A percentile compares a stretch with the other conserved stretches of the same genome.
phyloP scores from a whole-genome alignment of 306 rosid species.

The Hylodesmum podocarpum region DNA sequence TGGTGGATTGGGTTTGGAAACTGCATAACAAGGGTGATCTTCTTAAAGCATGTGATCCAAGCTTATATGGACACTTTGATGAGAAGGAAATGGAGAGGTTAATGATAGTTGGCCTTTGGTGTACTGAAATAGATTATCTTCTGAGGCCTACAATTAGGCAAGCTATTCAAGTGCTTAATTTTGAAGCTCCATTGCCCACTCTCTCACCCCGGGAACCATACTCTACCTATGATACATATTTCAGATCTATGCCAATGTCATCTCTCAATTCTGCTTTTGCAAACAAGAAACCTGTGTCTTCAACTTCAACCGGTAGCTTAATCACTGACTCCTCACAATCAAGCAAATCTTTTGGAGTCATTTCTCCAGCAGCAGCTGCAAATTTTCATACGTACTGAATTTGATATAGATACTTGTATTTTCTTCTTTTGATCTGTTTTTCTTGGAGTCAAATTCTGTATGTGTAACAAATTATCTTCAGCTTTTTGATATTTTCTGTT shows the following conservation, averaged over 20 bases:
- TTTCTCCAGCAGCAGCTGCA: constrained; percentile 39
- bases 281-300: not conserved
- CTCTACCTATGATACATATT: not conserved
- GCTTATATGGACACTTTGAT: constrained; percentile 29
- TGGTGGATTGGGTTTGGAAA: constrained; percentile 46
- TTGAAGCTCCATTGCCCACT: constrained; percentile 39
- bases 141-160: constrained; percentile 41
- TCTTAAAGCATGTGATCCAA: constrained; percentile 31
- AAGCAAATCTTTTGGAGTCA: not conserved
- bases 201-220: not conserved
- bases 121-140: constrained; percentile 31
- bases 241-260: not conserved
- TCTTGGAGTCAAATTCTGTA: not conserved
- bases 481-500: not conserved
- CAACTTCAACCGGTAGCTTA: constrained; percentile 14
- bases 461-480: not conserved
- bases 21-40: constrained; percentile 13
- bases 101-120: constrained; percentile 44
- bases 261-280: not conserved
- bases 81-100: constrained; percentile 29
- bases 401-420: not conserved
- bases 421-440: not conserved
- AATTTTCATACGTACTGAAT: constrained; percentile 38
- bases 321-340: constrained; percentile 34
- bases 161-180: constrained; percentile 38